These are phyloP conservation scores for Mycena kentingensis DNA, from an alignment of 768 basidiomycete species.

Conservation along the genomic window DNA sequence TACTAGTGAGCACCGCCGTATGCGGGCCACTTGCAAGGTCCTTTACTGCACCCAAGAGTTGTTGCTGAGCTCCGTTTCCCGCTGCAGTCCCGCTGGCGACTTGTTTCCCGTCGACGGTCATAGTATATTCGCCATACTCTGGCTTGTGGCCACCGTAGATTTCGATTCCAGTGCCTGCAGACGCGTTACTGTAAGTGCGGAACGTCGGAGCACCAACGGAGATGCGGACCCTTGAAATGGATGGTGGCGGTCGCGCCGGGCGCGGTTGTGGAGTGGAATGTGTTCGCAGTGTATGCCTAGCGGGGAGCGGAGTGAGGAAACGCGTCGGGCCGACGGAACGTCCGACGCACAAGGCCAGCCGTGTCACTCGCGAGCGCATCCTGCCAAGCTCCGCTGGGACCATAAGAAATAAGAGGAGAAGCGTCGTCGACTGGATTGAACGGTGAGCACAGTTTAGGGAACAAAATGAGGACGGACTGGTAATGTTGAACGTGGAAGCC, in stretches of 20 bases:
- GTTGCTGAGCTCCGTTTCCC: slow-evolving; percentile 30
- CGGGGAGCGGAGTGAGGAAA: neutral
- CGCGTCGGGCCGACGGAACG: neutral
- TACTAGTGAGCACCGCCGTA: slow-evolving; percentile 48
- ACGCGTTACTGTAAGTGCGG: neutral
- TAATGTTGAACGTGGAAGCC: slow-evolving; percentile 45
- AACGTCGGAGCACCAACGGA: neutral
- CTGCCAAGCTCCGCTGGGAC: slow-evolving; percentile 51
- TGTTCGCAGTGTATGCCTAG: slow-evolving; percentile 46
- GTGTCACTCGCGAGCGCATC: slow-evolving; percentile 45
- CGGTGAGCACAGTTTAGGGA: neutral
- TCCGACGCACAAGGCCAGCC: slow-evolving; percentile 37
- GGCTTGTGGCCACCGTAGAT: slow-evolving; percentile 50
- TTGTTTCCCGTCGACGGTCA: slow-evolving; percentile 46
- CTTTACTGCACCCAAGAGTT: slow-evolving; percentile 45
- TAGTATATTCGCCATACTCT: slow-evolving; percentile 48
- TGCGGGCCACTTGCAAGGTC: slow-evolving; percentile 48
- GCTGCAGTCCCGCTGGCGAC: slow-evolving; percentile 39
- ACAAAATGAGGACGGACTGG: slow-evolving; percentile 32
- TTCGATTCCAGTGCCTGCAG: slow-evolving; percentile 51
- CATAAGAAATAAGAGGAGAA: slow-evolving; percentile 56
- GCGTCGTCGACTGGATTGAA: slow-evolving; percentile 52
- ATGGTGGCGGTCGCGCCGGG: slow-evolving; percentile 53
- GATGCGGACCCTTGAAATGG: slow-evolving; percentile 46
- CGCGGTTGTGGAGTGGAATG: slow-evolving; percentile 45